A percentile compares a stretch with the other conserved stretches of the same genome.
These are phyloP conservation scores for Phytopythium montanum DNA, from an alignment of 352 stramenopile genomes.

Conservation along the genomic window DNA sequence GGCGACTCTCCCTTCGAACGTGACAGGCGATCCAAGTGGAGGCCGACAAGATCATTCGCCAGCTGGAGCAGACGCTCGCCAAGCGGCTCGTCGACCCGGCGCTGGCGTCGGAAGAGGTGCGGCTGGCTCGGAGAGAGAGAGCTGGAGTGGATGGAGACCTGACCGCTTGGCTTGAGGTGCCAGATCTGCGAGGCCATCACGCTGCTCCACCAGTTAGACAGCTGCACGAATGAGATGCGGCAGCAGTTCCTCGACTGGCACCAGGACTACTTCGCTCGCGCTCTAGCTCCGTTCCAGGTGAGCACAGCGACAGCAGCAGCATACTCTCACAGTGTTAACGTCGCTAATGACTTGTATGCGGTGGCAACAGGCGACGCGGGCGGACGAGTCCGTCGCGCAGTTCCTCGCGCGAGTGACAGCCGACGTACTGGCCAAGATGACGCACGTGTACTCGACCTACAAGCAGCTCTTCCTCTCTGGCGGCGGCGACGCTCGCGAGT, in stretches of 20 bases:
- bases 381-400: slow-evolving; percentile 42
- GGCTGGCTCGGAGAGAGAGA: neutral
- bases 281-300: slow-evolving; percentile 51
- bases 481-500: slow-evolving; percentile 29
- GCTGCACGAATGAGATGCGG: slow-evolving; percentile 69
- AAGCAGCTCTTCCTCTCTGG: slow-evolving; percentile 62
- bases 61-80: slow-evolving; percentile 63
- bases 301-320: neutral
- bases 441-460: slow-evolving; percentile 59
- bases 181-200: slow-evolving; percentile 64
- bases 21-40: slow-evolving; percentile 79
- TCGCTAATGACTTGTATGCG: neutral
- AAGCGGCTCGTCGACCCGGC: slow-evolving; percentile 44
- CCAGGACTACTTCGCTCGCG: slow-evolving; percentile 61
- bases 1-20: neutral
- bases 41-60: slow-evolving; percentile 81
- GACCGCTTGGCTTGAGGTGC: neutral
- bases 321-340: neutral
- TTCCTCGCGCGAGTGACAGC: slow-evolving; percentile 56
- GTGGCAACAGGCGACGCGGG: slow-evolving; percentile 15
- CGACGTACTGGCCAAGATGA: slow-evolving; percentile 46
- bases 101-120: slow-evolving; percentile 49
- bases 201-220: slow-evolving; percentile 59
- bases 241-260: slow-evolving; percentile 87
- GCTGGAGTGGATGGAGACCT: neutral